Evolutionary conservation across 2,329 filamentous ascomycete genomes (phyloP), one percentile per base, ranked within the genome.

Genomic region (Dactylellina drechsleri): DNA sequence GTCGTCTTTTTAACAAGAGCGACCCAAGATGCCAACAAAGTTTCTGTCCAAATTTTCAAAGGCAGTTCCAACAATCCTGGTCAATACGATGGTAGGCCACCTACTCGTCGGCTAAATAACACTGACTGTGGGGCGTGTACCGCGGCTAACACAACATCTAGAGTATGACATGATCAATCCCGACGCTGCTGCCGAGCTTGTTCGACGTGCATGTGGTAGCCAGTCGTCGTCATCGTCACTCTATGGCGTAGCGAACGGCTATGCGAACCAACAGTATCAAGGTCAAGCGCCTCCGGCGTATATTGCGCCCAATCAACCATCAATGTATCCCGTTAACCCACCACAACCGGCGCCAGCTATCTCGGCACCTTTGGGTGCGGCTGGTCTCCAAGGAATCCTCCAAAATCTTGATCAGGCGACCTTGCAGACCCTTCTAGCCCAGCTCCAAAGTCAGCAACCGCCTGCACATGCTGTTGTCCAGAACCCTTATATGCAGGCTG

Each of bases 101-200:
- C 2, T 23, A 23, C 23, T 43, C 36, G 40, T 13, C 52, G 65
- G 77, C 31, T 78, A 52, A 16, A 65, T 56, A 18, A 20, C 60
- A 40, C 18, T 47, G 41, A 53, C 47, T 52, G n/a, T 41, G 18
- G 43, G 74, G 65, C 79, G 82, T 20, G 47, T 5, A 53, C 58
- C 4, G 57, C 43, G 57, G 52, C 70, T 74, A 74, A 74, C 43
- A 16, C 43, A 10, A 31, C 15, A 20, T 36, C 6, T 67, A 87
- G 91, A 96, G 81, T 98, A 98, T 81, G 87, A 91, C 68, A 89
- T 93, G 78, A 85, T 97, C 1, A 91, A 96, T 41, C 91, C 93
- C 0, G 82, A 84, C 4, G 89, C 93, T 53, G 92, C 92, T 2
- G 92, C 91, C 15, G 92, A 96, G 78, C 87, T 98, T 15, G 91